phyloP scores from a whole-genome alignment of 352 stramenopile genomes.

The Peronospora farinosa region DNA sequence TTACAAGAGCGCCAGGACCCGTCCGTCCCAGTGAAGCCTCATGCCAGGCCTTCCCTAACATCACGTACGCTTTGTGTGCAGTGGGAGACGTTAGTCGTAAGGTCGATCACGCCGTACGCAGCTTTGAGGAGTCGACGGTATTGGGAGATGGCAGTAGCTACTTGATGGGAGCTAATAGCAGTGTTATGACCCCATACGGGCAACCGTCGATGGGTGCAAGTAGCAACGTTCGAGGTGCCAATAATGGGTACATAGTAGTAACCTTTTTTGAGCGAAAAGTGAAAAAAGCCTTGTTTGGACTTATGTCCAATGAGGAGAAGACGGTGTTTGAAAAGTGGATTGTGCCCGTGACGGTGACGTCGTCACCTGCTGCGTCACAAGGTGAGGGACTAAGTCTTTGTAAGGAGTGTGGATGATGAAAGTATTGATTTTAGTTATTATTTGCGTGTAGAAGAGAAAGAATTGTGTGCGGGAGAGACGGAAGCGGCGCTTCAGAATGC shows the following conservation, averaged over 20 bases:
- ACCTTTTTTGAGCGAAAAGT: conserved; percentile 78
- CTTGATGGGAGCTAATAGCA: conserved; percentile 17
- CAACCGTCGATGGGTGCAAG: conserved; percentile 10
- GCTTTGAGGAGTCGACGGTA: conserved; percentile 52
- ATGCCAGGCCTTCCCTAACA: conserved; percentile 64
- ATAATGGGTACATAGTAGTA: conserved; percentile 51
- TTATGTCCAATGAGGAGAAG: conserved; percentile 85
- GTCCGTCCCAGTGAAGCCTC: conserved; percentile 69
- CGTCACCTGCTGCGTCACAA: conserved; percentile 36
- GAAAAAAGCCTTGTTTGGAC: conserved; percentile 75
- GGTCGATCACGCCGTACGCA: conserved; percentile 59
- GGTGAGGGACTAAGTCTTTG: conserved; percentile 14
- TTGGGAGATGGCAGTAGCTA: conserved; percentile 17
- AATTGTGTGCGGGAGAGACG: conserved; percentile 48
- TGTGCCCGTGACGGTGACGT: conserved; percentile 54
- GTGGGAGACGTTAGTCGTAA: conserved; percentile 75
- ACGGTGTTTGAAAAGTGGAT: conserved; percentile 83
- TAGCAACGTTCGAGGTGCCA: conserved; percentile 23
- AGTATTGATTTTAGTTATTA: conserved; percentile 1
- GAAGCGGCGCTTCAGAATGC: conserved; percentile 59
- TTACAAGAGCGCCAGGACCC: conserved; percentile 64
- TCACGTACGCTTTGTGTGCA: conserved; percentile 73
- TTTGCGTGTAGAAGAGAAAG: conserved; percentile 32
- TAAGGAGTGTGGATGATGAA: not conserved
- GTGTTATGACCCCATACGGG: conserved; percentile 28